Evolutionary conservation across 495 filamentous ascomycete species (phyloP).

Genomic region (Cercophora scortea): DNA sequence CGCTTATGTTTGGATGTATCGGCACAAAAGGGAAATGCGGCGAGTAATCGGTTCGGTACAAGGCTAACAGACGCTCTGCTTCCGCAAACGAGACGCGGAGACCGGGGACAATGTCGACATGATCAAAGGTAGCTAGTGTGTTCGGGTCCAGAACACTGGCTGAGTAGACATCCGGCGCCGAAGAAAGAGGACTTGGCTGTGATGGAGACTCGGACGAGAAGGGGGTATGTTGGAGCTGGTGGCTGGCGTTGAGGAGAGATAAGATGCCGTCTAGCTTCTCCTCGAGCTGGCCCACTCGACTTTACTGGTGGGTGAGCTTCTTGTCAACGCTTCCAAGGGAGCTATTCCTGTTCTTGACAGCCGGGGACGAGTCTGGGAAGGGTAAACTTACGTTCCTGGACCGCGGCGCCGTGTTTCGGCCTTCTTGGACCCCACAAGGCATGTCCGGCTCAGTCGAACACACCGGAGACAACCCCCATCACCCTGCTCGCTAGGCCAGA

Average conservation of each 20-base stretch:
- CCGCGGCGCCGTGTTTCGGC: constrained; percentile 1
- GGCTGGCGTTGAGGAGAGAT: constrained; percentile 16
- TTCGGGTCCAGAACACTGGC: background rate
- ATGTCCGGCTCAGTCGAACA: background rate
- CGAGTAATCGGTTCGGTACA: constrained; percentile 13
- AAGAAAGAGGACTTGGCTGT: background rate
- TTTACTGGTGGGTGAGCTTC: background rate
- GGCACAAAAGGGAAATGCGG: constrained; percentile 21
- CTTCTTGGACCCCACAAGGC: background rate
- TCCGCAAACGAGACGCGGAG: constrained; percentile 10
- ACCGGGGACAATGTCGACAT: constrained; percentile 13
- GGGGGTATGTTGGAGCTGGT: constrained; percentile 7
- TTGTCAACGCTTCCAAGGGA: too few relatives aligned
- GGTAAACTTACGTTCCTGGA: constrained; percentile 5
- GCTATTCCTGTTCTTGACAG: too few relatives aligned
- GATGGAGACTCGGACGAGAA: background rate
- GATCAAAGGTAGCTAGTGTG: background rate
- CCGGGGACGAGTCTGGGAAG: too few relatives aligned
- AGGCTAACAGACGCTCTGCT: constrained; percentile 5
- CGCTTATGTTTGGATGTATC: constrained; percentile 3
- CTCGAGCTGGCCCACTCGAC: constrained; percentile 21
- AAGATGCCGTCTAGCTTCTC: constrained; percentile 26
- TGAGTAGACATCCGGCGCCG: background rate
- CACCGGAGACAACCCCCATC: constrained; percentile 3
- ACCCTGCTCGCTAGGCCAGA: constrained; percentile 7